These are phyloP conservation scores for Penicillium bovifimosum DNA, from an alignment of 495 filamentous ascomycete genomes.

Conservation along the genomic window DNA sequence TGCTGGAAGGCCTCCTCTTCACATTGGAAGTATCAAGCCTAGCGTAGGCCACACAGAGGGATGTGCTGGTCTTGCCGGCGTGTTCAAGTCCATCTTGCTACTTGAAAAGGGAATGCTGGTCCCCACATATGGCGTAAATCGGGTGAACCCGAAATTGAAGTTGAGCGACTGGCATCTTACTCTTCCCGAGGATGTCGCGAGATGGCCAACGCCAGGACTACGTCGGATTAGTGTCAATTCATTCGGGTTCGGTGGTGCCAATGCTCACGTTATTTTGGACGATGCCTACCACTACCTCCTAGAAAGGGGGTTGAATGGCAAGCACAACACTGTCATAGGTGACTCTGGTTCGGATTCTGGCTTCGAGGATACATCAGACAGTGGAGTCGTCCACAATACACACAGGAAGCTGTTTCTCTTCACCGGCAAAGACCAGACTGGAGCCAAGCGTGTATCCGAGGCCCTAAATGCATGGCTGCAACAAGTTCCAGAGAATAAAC, in stretches of 20 bases:
- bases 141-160: slow-evolving; percentile 20
- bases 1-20: no score
- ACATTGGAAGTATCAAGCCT: no score
- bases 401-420: background rate
- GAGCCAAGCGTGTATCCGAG: background rate
- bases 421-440: background rate
- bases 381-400: background rate
- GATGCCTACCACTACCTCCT: background rate
- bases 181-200: no score
- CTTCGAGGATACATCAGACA: no score
- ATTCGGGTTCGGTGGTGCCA: slow-evolving; percentile 17
- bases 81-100: slow-evolving; percentile 55
- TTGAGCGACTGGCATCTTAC: background rate
- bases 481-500: background rate
- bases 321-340: no score
- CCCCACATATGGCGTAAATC: slow-evolving; percentile 34
- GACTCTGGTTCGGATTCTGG: no score
- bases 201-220: background rate
- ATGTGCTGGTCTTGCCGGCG: no score
- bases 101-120: slow-evolving; percentile 48
- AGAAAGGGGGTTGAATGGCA: background rate
- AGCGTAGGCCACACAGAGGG: no score
- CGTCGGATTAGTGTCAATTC: slow-evolving; percentile 9
- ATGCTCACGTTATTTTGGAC: background rate
- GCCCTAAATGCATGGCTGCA: background rate